Evolutionary conservation across 2,329 filamentous ascomycete species (phyloP).

Genomic region (Truncatella angustata): DNA sequence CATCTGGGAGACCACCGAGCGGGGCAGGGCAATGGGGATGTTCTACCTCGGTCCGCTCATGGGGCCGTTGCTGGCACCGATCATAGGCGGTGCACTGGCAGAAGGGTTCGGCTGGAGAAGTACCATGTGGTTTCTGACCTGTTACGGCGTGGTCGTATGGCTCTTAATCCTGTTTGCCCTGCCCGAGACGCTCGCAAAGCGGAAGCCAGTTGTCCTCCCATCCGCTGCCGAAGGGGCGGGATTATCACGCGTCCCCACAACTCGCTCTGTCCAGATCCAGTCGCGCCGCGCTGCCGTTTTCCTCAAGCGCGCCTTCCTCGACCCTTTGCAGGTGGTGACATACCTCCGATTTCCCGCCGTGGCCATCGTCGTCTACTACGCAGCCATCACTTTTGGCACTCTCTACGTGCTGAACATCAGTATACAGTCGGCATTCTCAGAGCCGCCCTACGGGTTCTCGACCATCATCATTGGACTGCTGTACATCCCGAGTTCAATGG

Average conservation of each 20-base stretch:
- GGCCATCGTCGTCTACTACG: conserved; percentile 69
- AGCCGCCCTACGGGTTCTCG: conserved; percentile 65
- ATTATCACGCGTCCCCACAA: conserved; percentile 55
- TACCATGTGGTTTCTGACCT: conserved; percentile 74
- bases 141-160: conserved; percentile 62
- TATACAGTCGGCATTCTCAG: conserved; percentile 67
- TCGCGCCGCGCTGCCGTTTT: conserved; percentile 52
- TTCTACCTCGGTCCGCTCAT: conserved; percentile 79
- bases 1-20: conserved; percentile 70
- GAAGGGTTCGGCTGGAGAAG: conserved; percentile 70
- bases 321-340: conserved; percentile 68
- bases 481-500: conserved; percentile 73
- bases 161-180: conserved; percentile 58
- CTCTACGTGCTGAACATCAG: conserved; percentile 79
- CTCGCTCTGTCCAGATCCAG: conserved; percentile 57
- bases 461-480: conserved; percentile 70
- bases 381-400: conserved; percentile 71
- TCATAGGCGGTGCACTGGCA: conserved; percentile 72
- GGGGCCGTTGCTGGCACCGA: conserved; percentile 72
- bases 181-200: conserved; percentile 60
- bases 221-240: too few species aligned
- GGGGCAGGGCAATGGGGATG: conserved; percentile 75
- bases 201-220: conserved; percentile 19
- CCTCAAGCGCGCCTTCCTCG: conserved; percentile 63
- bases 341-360: conserved; percentile 76